Base-by-base conservation (phyloP, 2,329 filamentous ascomycete genomes). In the Pestalotiopsis sp. region DNA sequence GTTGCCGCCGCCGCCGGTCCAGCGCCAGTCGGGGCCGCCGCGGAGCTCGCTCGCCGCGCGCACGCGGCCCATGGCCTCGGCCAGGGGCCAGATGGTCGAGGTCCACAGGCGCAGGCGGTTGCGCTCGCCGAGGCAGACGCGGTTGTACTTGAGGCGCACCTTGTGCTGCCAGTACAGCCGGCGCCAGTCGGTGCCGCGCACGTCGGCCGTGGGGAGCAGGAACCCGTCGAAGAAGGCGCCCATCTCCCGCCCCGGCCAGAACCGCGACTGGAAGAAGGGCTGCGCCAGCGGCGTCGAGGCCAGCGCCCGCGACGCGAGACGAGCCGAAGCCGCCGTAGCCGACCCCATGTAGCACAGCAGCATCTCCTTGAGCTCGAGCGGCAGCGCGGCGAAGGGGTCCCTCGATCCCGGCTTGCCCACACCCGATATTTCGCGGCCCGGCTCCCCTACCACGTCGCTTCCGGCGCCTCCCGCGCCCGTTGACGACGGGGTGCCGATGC, bases 81-180 rank as follows among this genome's bases (percentile, higher is more conserved):
- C 65, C 23, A 76, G 68, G 14, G 74, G 74, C 27, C 65, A 56
- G 0, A 75, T 61, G 2, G 74, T 75, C 70, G 74, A 69, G 9
- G 70, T 68, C 74, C 74, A 75, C 11, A 76, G 74, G 4, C 74
- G 70, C 36, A 72, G 65, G 12, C 74, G 68, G 59, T 76, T 75
- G 11, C 70, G 65, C 64, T 76, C 74, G 2, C 73, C 73, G 4
- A 75, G 69, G 14, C 70, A 71, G 27, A 73, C 69, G 23, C 69
- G 27, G 31, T 71, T 70, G 27, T 69, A 25, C 23, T 68, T 71
- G 7, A 72, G 59, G 27, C 72, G 67, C 4, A 59, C 36, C 23
- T 68, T 71, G 38, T 72, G 70, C n/a, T 68, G 52, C 12, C 45
- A 57, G 68, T 74, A 76, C 27, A 76, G 67, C 31, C 63, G 56